These are phyloP conservation scores for Brasenia schreberi DNA, from an alignment of 164 flowering plant species.

Conservation along the genomic window DNA sequence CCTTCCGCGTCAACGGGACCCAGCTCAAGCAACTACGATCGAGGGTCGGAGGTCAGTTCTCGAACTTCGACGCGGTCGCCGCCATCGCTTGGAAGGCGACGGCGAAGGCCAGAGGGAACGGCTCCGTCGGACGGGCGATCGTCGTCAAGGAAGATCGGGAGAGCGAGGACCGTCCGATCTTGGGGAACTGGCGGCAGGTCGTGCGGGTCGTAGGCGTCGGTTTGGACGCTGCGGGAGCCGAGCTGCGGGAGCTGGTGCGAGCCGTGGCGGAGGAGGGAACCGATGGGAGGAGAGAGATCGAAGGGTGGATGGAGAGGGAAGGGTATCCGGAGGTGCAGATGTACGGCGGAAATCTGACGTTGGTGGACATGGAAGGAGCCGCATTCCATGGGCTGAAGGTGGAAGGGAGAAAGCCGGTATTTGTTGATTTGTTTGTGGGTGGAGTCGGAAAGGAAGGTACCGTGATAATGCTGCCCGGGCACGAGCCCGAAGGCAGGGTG, in stretches of 20 bases:
- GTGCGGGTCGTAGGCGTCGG: conserved; percentile 33
- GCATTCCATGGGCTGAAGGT: conserved; percentile 37
- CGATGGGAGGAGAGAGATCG: conserved; percentile 22
- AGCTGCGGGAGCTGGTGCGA: conserved; percentile 22
- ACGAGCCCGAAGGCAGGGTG: neutral
- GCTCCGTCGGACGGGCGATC: conserved; percentile 26
- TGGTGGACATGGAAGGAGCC: conserved; percentile 41
- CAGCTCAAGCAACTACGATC: conserved; percentile 25
- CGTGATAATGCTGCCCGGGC: conserved; percentile 46
- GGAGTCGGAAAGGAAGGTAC: conserved; percentile 68
- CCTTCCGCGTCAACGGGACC: conserved; percentile 23
- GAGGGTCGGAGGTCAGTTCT: conserved; percentile 3
- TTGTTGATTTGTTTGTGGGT: conserved; percentile 26
- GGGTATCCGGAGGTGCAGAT: conserved; percentile 31
- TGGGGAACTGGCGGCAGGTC: conserved; percentile 23
- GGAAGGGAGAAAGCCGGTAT: conserved; percentile 34
- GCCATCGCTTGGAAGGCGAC: conserved; percentile 55
- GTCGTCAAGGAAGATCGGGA: conserved; percentile 16
- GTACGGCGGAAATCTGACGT: conserved; percentile 64
- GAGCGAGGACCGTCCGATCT: conserved; percentile 8
- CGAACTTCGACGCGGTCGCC: conserved; percentile 34
- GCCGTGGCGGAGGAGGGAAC: conserved; percentile 16
- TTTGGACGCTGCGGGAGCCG: conserved; percentile 12
- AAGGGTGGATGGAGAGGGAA: conserved; percentile 21
- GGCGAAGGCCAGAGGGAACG: conserved; percentile 26